phyloP scores from a whole-genome alignment of 495 filamentous ascomycete species.

The Penicillium diatomitis region DNA sequence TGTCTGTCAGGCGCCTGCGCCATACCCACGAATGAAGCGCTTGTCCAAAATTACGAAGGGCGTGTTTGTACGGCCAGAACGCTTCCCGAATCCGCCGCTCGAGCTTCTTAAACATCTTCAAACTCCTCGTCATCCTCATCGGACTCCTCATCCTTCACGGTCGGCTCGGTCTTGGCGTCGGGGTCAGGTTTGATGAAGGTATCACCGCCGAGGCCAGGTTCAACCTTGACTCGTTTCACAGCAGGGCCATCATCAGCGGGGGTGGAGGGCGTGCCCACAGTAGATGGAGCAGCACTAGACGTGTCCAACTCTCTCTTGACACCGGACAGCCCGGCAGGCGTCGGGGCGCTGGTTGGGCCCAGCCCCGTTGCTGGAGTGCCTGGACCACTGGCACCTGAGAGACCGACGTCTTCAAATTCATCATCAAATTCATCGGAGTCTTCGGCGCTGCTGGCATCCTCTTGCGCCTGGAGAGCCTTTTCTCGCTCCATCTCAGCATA shows the following conservation, averaged over 20 bases:
- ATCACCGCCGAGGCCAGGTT: conserved; percentile 5
- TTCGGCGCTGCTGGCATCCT: conserved; percentile 37
- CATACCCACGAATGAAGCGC: neutral
- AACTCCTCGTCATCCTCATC: conserved; percentile 49
- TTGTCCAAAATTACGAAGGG: neutral
- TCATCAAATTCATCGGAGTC: conserved; percentile 42
- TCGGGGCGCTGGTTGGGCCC: conserved; percentile 25
- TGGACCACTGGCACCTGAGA: conserved; percentile 30
- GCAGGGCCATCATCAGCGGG: conserved; percentile 31
- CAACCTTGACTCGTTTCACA: conserved; percentile 37
- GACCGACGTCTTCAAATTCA: conserved; percentile 41
- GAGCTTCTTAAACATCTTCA: conserved; percentile 33
- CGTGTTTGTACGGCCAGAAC: neutral
- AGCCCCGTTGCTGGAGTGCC: conserved; percentile 25
- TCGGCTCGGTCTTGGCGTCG: conserved; percentile 4
- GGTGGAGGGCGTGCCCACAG: conserved; percentile 34
- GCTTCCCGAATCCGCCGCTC: too few relatives aligned
- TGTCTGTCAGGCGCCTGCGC: conserved; percentile 9
- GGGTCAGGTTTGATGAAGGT: conserved; percentile 24
- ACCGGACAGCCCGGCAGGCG: conserved; percentile 12
- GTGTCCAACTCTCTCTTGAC: conserved; percentile 35
- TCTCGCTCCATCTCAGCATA: conserved; percentile 44
- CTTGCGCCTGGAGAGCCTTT: conserved; percentile 37
- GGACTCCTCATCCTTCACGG: conserved; percentile 29
- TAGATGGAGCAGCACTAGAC: conserved; percentile 33